A percentile compares a stretch with the other conserved stretches of the same genome.
These are phyloP conservation scores for Gleditsia sinensis DNA, from an alignment of 306 rosid genomes.

Conservation along the genomic window DNA sequence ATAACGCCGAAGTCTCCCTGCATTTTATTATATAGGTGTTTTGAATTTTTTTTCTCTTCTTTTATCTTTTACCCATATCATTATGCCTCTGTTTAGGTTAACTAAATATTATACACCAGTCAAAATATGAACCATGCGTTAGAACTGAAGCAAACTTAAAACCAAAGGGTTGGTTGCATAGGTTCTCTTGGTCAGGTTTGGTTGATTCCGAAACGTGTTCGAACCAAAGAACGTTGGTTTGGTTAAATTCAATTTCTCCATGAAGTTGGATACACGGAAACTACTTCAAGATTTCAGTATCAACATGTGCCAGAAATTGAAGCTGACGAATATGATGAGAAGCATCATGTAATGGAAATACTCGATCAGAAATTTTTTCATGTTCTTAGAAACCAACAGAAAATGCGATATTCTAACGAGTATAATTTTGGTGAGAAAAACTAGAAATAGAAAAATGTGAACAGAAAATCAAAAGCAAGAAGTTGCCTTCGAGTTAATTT, in stretches of 20 bases:
- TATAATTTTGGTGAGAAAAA: not conserved
- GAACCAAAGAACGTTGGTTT: not conserved
- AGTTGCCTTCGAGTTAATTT: constrained; percentile 40
- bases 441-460: too few relatives aligned
- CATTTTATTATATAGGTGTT: not conserved
- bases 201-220: not conserved
- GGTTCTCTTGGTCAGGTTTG: not conserved
- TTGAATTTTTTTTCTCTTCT: not conserved
- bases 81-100: not conserved
- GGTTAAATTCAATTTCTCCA: not conserved
- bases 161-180: not conserved
- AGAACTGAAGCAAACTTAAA: not conserved
- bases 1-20: not conserved
- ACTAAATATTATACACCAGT: not conserved
- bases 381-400: not conserved
- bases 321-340: not conserved
- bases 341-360: not conserved
- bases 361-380: not conserved
- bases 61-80: not conserved
- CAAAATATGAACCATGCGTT: not conserved
- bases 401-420: too few relatives aligned
- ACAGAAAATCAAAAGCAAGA: not conserved
- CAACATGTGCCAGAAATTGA: not conserved
- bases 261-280: not conserved
- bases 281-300: not conserved